Percentiles rank a stretch among this genome's conserved stretches.
These are phyloP conservation scores for Blastocystis sp. DNA, from an alignment of 352 stramenopile genomes.

Conservation along the genomic window DNA sequence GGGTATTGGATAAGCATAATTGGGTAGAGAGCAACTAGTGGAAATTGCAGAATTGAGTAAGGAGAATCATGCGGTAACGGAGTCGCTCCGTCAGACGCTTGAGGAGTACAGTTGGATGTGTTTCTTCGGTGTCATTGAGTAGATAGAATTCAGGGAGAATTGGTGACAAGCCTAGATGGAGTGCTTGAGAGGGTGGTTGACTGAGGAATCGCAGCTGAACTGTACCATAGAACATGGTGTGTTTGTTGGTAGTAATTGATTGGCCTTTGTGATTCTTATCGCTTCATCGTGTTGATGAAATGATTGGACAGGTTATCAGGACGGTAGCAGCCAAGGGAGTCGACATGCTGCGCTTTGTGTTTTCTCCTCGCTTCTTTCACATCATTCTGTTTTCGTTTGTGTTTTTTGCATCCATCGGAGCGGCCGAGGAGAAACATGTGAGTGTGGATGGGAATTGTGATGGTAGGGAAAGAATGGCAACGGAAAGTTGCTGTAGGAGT, in stretches of 20 bases:
- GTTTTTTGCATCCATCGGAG: conserved; percentile 2
- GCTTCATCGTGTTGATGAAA: not conserved
- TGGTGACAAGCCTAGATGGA: not conserved
- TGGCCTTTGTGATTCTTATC: not conserved
- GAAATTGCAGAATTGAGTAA: conserved; percentile 20
- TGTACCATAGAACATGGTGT: not conserved
- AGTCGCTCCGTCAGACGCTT: not conserved
- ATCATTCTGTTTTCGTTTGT: not conserved
- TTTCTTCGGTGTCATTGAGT: not conserved
- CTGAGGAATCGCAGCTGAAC: not conserved
- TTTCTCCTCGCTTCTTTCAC: not conserved
- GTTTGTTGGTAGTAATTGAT: not conserved
- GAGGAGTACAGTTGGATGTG: not conserved
- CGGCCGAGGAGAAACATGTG: conserved; percentile 10
- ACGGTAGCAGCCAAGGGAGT: not conserved
- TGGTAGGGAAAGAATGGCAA: conserved; percentile 5
- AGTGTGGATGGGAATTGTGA: not conserved
- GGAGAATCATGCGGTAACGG: not conserved
- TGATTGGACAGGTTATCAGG: not conserved
- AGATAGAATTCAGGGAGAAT: not conserved
- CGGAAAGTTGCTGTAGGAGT: not conserved
- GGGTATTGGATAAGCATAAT: not conserved
- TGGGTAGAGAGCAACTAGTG: not conserved
- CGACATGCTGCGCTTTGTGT: not conserved
- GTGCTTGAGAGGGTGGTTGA: not conserved